These are phyloP conservation scores for Aspergillus sp. DNA, from an alignment of 2,329 filamentous ascomycete species.

Conservation along the genomic window DNA sequence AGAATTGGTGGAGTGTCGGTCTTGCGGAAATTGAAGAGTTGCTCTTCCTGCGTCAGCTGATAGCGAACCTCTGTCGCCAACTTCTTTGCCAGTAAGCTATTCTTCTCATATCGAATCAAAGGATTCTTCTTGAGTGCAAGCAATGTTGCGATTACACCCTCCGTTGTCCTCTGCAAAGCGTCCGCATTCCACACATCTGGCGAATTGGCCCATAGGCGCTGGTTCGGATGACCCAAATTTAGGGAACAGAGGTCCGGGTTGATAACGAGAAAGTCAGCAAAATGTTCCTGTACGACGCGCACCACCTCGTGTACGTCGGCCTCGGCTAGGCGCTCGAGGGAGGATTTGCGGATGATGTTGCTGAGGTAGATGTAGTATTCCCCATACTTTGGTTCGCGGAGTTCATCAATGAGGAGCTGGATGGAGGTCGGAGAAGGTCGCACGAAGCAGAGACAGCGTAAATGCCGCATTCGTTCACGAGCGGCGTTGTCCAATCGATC, in stretches of 20 bases:
- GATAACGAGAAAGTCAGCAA: constrained; percentile 92
- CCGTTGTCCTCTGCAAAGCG: constrained; percentile 80
- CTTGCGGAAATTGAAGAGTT: constrained; percentile 93
- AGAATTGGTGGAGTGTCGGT: constrained; percentile 94
- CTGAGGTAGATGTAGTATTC: constrained; percentile 98
- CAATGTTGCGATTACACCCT: constrained; percentile 82
- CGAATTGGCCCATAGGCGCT: constrained; percentile 77
- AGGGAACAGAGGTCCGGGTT: constrained; percentile 92
- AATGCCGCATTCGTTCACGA: constrained; percentile 96
- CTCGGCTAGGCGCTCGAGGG: constrained; percentile 89
- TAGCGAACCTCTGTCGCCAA: constrained; percentile 91
- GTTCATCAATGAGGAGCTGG: constrained; percentile 90
- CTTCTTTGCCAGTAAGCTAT: constrained; percentile 88
- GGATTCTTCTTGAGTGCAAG: constrained; percentile 96
- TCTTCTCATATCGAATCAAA: constrained; percentile 89
- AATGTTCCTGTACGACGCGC: constrained; percentile 90
- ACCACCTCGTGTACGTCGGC: constrained; percentile 98
- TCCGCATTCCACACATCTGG: constrained; percentile 92
- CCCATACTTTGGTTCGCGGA: constrained; percentile 94
- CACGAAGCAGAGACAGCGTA: constrained; percentile 90
- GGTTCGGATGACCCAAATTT: constrained; percentile 71
- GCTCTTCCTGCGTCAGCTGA: constrained; percentile 91
- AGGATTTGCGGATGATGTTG: constrained; percentile 96
- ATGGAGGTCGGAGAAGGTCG: constrained; percentile 91
- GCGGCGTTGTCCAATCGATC: constrained; percentile 89